phyloP scores from a whole-genome alignment of 2,329 filamentous ascomycete species.

The Sporothrix inflata region DNA sequence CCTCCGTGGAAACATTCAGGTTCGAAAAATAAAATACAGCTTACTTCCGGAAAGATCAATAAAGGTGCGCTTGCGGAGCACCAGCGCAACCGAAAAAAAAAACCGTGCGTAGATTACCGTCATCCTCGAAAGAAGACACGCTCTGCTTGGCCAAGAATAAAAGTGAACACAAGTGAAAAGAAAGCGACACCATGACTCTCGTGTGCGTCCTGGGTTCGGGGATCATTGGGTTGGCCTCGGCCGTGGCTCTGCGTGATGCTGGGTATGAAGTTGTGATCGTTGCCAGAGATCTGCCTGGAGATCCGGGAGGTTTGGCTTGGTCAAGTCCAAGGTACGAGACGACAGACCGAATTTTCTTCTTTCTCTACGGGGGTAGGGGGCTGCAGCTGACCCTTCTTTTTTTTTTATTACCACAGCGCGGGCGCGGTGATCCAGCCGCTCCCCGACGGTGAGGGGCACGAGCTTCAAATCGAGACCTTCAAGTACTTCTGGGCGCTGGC shows the following conservation, averaged over 20 bases:
- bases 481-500: conserved; percentile 24
- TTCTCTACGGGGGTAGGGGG: background rate
- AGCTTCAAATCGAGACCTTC: conserved; percentile 7
- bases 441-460: background rate
- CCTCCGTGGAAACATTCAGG: background rate
- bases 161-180: background rate
- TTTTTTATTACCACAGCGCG: conserved; percentile 4
- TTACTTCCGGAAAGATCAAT: background rate
- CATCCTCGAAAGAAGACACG: background rate
- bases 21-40: background rate
- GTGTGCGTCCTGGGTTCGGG: conserved; percentile 24
- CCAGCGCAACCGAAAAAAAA: background rate
- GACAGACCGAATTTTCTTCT: background rate
- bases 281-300: conserved; percentile 20
- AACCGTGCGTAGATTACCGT: background rate
- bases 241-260: conserved; percentile 15
- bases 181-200: conserved; percentile 9
- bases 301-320: conserved; percentile 22
- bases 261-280: conserved; percentile 24
- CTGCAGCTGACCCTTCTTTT: background rate
- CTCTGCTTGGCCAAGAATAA: background rate
- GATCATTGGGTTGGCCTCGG: conserved; percentile 23
- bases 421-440: conserved; percentile 12
- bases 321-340: conserved; percentile 20
- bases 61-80: background rate